Evolutionary conservation across 2,329 filamentous ascomycete genomes (phyloP), one percentile per base, ranked within the genome.

Genomic region (Penicillium sp.): DNA sequence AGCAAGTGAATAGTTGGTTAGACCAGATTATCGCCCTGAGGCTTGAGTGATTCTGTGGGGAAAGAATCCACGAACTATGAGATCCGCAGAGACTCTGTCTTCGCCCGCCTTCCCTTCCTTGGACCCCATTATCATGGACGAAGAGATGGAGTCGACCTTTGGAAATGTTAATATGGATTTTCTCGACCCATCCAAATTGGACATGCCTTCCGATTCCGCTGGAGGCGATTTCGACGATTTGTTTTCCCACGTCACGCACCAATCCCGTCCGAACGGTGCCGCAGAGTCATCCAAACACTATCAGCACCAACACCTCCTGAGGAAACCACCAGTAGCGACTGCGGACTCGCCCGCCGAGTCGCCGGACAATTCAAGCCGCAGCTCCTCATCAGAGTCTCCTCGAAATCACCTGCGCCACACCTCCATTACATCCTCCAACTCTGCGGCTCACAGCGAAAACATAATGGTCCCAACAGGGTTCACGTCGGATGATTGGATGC

Each of bases 291-390:
- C 62, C 27, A 61, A 61, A 34, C 56, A 58, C n/a, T 63, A 64
- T 38, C 60, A 61, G 45, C 61, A 65, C 7, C 58, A 65, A 43
- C 62, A 68, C 48, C 50, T 59, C 42, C 59, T 70, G 50, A 65
- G 64, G 46, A 59, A 64, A 45, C 60, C 62, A 13, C 56, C 66
- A 45, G 53, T 65, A 12, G 54, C 66, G 50, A 48, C 65, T 26
- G 60, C 69, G 13, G 63, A 72, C 46, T 70, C 69, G 4, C 67
- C 69, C n/a, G 69, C 68, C n/a, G 72, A 72, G 44, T 75, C 73
- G 4, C 65, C 66, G 2, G 72, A 69, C 47, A 65, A 67, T 36
- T 73, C 70, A 4, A 74, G 69, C 49, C 67, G 62, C 43, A 70
- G 66, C 43, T 74, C 72, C 4, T 72, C 68, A 3, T 66, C 70